Conservation (phyloP, 2,329 filamentous ascomycete species). For the Botrytis cinerea region DNA sequence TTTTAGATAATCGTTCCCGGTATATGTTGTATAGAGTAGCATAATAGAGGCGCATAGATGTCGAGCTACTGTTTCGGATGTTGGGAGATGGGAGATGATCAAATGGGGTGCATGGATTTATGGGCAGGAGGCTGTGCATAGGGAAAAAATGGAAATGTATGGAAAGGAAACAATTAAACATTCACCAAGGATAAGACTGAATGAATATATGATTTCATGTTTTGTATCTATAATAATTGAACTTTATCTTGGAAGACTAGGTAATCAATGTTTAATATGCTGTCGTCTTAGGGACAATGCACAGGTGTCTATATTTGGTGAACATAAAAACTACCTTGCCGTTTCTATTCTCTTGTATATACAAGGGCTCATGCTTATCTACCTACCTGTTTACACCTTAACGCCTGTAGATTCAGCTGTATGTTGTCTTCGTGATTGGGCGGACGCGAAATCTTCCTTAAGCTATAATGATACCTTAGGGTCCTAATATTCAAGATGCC, state of each 20-base stretch:
- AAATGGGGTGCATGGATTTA: neutral
- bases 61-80: constrained; percentile 13
- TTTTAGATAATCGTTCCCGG: constrained; percentile 6
- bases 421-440: neutral
- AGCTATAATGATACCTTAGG: neutral
- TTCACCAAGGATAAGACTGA: constrained; percentile 6
- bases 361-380: neutral
- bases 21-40: neutral
- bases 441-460: neutral
- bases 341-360: neutral
- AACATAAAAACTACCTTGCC: neutral
- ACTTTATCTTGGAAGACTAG: neutral
- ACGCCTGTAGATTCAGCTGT: neutral
- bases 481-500: neutral
- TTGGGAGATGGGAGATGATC: neutral
- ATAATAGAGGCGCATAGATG: constrained; percentile 11
- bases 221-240: constrained; percentile 12
- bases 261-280: neutral
- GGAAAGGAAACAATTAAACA: constrained; percentile 14
- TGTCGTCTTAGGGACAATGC: neutral
- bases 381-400: neutral
- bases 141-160: neutral
- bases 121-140: neutral
- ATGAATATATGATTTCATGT: constrained; percentile 18
- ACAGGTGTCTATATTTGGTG: neutral